These are phyloP conservation scores for Vanrija sp. DNA, from an alignment of 1,284 basidiomycete species.

Conservation along the genomic window DNA sequence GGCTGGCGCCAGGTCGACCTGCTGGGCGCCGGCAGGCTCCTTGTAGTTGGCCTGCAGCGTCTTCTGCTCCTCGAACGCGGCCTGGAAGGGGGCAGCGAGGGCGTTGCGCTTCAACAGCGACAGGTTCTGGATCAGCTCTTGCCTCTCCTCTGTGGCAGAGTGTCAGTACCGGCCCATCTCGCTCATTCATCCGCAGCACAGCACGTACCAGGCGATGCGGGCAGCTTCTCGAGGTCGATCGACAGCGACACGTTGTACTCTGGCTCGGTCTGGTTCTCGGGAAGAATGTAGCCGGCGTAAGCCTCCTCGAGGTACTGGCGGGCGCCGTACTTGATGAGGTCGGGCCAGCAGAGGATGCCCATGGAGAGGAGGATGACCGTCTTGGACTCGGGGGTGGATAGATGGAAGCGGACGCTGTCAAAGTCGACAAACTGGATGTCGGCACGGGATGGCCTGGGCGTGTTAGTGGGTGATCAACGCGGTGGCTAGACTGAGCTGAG, in stretches of 20 bases:
- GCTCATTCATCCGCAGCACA: not conserved
- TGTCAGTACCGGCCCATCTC: not conserved
- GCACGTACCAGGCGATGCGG: constrained; percentile 69
- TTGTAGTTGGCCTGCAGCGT: constrained; percentile 62
- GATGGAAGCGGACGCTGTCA: constrained; percentile 91
- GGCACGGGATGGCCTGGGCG: constrained; percentile 71
- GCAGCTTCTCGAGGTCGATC: constrained; percentile 82
- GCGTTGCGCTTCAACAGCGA: constrained; percentile 90
- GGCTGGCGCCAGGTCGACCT: constrained; percentile 44
- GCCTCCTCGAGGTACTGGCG: constrained; percentile 74
- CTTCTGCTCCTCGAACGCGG: constrained; percentile 83
- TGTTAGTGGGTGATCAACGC: not conserved
- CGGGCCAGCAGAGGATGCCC: constrained; percentile 95
- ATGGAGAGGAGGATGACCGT: constrained; percentile 80
- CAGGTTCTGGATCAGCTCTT: constrained; percentile 74
- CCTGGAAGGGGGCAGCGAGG: constrained; percentile 90
- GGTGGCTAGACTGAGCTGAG: not conserved
- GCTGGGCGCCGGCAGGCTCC: constrained; percentile 50
- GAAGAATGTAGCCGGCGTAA: constrained; percentile 65
- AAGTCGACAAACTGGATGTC: constrained; percentile 98
- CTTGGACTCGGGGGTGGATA: constrained; percentile 81
- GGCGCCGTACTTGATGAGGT: constrained; percentile 85
- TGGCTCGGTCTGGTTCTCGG: constrained; percentile 56
- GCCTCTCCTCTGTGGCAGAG: constrained; percentile 62
- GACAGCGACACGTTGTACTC: constrained; percentile 86